Evolutionary conservation across 2,329 filamentous ascomycete genomes (phyloP).

Genomic region (Leptodontidium sp.): DNA sequence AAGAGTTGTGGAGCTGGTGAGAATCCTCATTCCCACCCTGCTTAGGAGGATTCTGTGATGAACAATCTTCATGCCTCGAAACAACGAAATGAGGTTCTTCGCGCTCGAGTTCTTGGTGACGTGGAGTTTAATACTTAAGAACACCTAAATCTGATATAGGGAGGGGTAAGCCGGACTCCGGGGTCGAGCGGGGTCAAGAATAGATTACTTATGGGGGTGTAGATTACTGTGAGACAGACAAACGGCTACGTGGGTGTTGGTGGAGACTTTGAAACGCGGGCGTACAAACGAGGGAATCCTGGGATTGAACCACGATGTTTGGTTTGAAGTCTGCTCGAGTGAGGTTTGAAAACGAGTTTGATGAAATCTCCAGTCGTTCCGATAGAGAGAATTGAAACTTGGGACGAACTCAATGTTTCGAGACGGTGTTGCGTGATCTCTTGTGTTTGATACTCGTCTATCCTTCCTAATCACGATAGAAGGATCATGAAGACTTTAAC

Average conservation of each 20-base stretch:
- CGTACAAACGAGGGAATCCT: not conserved
- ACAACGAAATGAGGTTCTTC: not conserved
- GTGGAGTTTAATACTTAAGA: slow-evolving; percentile 1
- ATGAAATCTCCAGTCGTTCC: not conserved
- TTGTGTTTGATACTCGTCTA: not conserved
- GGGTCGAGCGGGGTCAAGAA: slow-evolving; percentile 13
- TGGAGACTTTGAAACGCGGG: slow-evolving; percentile 11
- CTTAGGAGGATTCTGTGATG: not conserved
- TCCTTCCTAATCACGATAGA: not conserved
- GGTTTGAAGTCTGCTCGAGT: not conserved
- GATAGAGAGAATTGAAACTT: slow-evolving; percentile 8
- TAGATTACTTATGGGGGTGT: slow-evolving; percentile 19
- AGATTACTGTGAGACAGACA: slow-evolving; percentile 17
- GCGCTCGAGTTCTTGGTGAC: not conserved
- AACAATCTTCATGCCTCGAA: not conserved
- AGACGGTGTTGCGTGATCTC: not conserved
- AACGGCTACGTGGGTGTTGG: not conserved
- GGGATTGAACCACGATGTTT: not conserved
- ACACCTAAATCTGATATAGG: not conserved
- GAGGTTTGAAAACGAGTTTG: slow-evolving; percentile 1
- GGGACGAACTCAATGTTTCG: slow-evolving; percentile 8
- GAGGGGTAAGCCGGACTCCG: slow-evolving; percentile 10
- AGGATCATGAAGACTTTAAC: not conserved
- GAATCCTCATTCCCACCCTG: not conserved
- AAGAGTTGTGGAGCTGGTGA: not conserved